Evolutionary conservation across 73 alveolate genomes (phyloP).

Genomic region (Stentor roeselii): DNA sequence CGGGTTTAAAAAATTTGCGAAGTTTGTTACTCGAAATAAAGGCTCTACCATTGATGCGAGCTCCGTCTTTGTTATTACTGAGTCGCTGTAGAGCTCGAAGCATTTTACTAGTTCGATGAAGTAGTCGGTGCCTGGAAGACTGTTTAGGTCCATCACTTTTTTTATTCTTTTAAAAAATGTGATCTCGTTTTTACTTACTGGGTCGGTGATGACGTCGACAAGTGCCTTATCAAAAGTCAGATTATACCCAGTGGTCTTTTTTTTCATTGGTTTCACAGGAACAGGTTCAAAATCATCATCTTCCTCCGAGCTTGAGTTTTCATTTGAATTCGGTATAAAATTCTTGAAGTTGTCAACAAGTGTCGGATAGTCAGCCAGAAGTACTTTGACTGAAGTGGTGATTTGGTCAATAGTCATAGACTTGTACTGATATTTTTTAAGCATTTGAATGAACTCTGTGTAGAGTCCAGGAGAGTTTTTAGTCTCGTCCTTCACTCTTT

Average conservation of each 20-base stretch:
- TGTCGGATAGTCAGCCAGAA: not conserved
- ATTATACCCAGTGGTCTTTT: not conserved
- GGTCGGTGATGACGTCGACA: not conserved
- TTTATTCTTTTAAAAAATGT: not conserved
- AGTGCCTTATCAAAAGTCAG: not conserved
- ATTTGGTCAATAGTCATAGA: not conserved
- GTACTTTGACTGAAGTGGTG: not conserved
- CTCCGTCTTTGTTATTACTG: not conserved
- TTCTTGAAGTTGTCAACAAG: not conserved
- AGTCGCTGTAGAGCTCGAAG: not conserved
- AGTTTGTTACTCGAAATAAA: slow-evolving; percentile 4
- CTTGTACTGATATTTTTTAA: not conserved
- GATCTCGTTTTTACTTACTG: not conserved
- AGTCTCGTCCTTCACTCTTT: slow-evolving; percentile 7
- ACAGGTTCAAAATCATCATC: not conserved
- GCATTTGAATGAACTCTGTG: not conserved
- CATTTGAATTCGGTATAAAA: not conserved
- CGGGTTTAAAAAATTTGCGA: not conserved
- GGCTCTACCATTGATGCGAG: not conserved
- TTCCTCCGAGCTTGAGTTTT: not conserved
- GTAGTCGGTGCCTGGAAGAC: not conserved
- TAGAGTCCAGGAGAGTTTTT: not conserved
- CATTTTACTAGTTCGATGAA: not conserved
- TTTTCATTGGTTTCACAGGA: not conserved
- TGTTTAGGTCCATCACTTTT: not conserved